Evolutionary conservation across 2,329 filamentous ascomycete genomes (phyloP).

Genomic region (Incumbomyces delicatus): DNA sequence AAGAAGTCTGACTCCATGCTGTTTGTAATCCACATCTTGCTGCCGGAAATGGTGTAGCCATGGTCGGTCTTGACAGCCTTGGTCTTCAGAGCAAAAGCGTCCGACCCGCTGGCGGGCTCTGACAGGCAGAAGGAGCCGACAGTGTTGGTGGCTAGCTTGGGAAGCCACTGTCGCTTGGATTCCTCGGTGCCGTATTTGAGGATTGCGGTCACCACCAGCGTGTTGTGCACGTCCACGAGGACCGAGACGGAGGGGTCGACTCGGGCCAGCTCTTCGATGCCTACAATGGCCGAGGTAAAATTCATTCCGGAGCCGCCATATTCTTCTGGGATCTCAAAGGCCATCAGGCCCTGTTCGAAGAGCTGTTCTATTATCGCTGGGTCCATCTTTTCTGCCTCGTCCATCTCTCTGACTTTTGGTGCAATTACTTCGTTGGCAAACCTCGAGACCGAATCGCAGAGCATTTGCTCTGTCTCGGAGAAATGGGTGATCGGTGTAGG

Average conservation of each 20-base stretch:
- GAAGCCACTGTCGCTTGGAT: conserved; percentile 77
- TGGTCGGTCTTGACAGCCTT: conserved; percentile 73
- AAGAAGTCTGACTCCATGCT: conserved; percentile 88
- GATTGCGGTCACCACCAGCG: conserved; percentile 87
- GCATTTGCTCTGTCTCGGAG: conserved; percentile 78
- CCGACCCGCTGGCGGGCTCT: conserved; percentile 84
- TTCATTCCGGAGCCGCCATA: conserved; percentile 97
- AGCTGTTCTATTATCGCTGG: conserved; percentile 76
- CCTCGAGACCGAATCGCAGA: conserved; percentile 82
- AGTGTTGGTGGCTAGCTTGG: conserved; percentile 78
- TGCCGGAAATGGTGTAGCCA: conserved; percentile 74
- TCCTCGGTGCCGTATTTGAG: conserved; percentile 71
- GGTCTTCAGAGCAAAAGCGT: conserved; percentile 90
- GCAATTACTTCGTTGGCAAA: conserved; percentile 83
- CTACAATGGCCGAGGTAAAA: conserved; percentile 91
- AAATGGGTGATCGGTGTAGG: conserved; percentile 90
- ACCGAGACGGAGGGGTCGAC: conserved; percentile 94
- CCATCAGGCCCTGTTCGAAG: conserved; percentile 96
- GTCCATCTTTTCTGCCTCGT: conserved; percentile 93
- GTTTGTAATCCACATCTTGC: conserved; percentile 99
- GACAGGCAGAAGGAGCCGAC: conserved; percentile 88
- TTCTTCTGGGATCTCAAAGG: conserved; percentile 93
- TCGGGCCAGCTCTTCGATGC: conserved; percentile 90
- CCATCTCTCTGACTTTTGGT: conserved; percentile 92
- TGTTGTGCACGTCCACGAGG: conserved; percentile 95